A percentile compares a stretch with the other conserved stretches of the same genome.
These are phyloP conservation scores for Podospora pseudoanserina DNA, from an alignment of 495 filamentous ascomycete species.

Conservation along the genomic window DNA sequence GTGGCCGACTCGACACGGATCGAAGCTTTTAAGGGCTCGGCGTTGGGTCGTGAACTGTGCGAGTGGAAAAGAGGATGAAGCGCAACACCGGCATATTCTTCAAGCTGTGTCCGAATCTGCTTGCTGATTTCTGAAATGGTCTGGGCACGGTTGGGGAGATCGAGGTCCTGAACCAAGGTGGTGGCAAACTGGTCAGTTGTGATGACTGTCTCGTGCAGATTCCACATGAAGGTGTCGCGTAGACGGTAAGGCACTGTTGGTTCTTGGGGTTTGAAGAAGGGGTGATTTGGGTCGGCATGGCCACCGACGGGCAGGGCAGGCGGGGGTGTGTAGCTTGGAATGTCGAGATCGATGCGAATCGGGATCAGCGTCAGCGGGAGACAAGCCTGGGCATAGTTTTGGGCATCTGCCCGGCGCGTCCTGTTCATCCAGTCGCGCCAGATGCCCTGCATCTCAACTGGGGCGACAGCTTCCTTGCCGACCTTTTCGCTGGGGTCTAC, in stretches of 20 bases:
- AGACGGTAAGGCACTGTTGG: slow-evolving; percentile 76
- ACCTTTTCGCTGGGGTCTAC: slow-evolving; percentile 66
- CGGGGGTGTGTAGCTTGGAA: slow-evolving; percentile 70
- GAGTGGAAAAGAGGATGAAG: slow-evolving; percentile 86
- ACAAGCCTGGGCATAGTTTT: slow-evolving; percentile 76
- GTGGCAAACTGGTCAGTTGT: slow-evolving; percentile 94
- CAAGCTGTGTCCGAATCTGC: slow-evolving; percentile 90
- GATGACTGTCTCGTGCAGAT: slow-evolving; percentile 88
- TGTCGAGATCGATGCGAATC: slow-evolving; percentile 93
- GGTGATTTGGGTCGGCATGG: slow-evolving; percentile 51
- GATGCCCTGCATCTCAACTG: slow-evolving; percentile 82
- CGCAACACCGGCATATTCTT: slow-evolving; percentile 93
- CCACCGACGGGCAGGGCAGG: slow-evolving; percentile 67
- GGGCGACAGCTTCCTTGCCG: slow-evolving; percentile 75
- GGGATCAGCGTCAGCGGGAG: slow-evolving; percentile 89
- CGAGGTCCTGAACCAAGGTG: slow-evolving; percentile 87
- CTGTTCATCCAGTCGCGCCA: slow-evolving; percentile 95
- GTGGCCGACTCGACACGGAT: slow-evolving; percentile 30
- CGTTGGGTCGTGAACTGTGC: slow-evolving; percentile 39
- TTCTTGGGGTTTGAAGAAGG: slow-evolving; percentile 74
- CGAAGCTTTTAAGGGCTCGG: slow-evolving; percentile 40
- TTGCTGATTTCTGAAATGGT: slow-evolving; percentile 77
- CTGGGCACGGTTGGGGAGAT: slow-evolving; percentile 69
- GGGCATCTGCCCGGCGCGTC: slow-evolving; percentile 62
- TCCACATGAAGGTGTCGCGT: slow-evolving; percentile 95